Base-by-base conservation (phyloP, 495 filamentous ascomycete species). In the Penicillium nucicola region DNA sequence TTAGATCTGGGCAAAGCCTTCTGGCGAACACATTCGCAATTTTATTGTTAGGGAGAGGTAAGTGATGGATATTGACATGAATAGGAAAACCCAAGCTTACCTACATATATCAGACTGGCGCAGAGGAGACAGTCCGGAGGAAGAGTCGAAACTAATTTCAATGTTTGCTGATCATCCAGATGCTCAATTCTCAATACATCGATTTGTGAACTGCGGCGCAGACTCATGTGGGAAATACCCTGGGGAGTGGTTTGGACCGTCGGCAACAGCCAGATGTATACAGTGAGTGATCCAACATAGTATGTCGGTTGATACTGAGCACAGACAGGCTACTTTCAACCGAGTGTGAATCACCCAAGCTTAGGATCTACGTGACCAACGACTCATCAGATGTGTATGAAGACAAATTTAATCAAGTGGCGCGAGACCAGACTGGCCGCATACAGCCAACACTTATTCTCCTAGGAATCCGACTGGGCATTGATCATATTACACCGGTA, bases 201-300 rank as follows among this genome's bases (percentile, higher is more conserved):
- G 82, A 52, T 98, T 98, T 58, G 95, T 97, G 22, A 75, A 85
- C 41, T 86, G 95, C 58, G 95, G 95, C 3, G 90, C 92, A 14
- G 75, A 80, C 28, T 87, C 87, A 11, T 98, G 93, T 63, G 91
- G 90, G 6, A 97, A 96, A 64, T 86, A 92, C 65, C 92, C 95
- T 0, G 95, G 95, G 19, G 89, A 97, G 69, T 99, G 95, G 95
- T 99, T 99, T 76, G 95, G 95, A 9, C 95, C 95, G n/a, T 96
- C 90, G 13, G 93, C 95, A 5, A 95, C 95, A 2, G 90, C 95
- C n/a, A 82, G 84, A 49, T 97, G 95, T 66, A 96, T 99, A 45
- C 85, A 95, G 91, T 96, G 69, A 60, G 89, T 75, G 22, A 11
- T 7, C n/a, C 15, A 22, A 22, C 5, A 28, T 1, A n/a, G 25